These are phyloP conservation scores for Kluyveromyces dobzhanskii DNA, from an alignment of 805 yeast species.

Conservation along the genomic window DNA sequence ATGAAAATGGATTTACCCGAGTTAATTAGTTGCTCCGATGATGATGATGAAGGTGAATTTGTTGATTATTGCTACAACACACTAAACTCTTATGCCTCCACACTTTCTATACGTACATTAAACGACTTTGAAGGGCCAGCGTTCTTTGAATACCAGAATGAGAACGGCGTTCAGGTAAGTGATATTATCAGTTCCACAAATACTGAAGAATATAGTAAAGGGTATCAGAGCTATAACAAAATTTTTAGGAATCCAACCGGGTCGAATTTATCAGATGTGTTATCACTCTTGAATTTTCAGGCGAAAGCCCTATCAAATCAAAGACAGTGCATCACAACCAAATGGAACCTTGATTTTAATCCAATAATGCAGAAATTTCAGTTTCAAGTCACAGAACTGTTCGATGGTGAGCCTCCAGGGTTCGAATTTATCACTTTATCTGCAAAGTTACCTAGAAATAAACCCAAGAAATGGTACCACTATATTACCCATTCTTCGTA, in stretches of 20 bases:
- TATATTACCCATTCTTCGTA: conserved; percentile 1
- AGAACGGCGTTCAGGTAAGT: background rate
- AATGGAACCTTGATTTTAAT: conserved; percentile 3
- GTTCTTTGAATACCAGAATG: background rate
- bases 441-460: conserved; percentile 1
- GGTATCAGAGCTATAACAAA: background rate
- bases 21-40: background rate
- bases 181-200: background rate
- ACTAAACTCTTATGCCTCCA: background rate
- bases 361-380: background rate
- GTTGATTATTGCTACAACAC: background rate
- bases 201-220: background rate
- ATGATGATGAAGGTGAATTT: background rate
- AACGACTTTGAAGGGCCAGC: background rate
- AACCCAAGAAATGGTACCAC: conserved; percentile 2
- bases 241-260: background rate
- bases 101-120: background rate
- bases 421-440: background rate
- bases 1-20: background rate
- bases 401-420: background rate
- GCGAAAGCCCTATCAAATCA: background rate
- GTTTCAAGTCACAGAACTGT: conserved; percentile 1
- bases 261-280: background rate
- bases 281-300: conserved; percentile 2
- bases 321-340: conserved; percentile 1